Conservation (phyloP, 768 basidiomycete genomes). For the Pleurotus cornucopiae region DNA sequence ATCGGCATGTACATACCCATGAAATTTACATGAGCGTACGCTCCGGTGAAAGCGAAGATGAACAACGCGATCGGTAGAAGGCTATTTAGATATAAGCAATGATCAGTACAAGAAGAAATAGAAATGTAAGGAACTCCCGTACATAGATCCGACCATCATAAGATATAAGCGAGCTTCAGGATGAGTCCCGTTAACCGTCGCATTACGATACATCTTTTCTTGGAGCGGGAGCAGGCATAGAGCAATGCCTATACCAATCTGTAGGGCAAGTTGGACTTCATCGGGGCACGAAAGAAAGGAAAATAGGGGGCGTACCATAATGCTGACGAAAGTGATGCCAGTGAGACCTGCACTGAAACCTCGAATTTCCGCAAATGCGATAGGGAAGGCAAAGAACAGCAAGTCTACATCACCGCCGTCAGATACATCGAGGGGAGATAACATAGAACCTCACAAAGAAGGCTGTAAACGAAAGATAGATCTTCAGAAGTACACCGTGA, state of each 20-base stretch:
- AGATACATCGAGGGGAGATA: neutral
- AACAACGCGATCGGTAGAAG: conserved; percentile 36
- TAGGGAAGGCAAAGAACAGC: conserved; percentile 41
- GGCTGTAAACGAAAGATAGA: conserved; percentile 39
- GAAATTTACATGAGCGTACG: conserved; percentile 34
- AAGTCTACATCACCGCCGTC: conserved; percentile 20
- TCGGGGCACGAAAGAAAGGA: neutral
- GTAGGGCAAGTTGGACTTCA: neutral
- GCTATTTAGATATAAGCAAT: conserved; percentile 14
- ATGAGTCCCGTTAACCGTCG: conserved; percentile 30
- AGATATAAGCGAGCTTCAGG: conserved; percentile 40
- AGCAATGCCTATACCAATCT: conserved; percentile 32
- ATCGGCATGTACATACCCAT: conserved; percentile 20
- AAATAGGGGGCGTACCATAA: conserved; percentile 32
- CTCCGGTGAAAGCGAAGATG: conserved; percentile 42
- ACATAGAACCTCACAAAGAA: conserved; percentile 26
- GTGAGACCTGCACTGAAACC: conserved; percentile 35
- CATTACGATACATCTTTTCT: conserved; percentile 27
- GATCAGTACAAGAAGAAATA: neutral
- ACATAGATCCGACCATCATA: conserved; percentile 38
- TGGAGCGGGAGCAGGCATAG: conserved; percentile 26
- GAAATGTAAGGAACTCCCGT: conserved; percentile 13
- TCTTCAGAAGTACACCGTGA: conserved; percentile 16
- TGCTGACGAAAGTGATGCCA: conserved; percentile 39
- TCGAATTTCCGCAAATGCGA: conserved; percentile 34